Evolutionary conservation across 2,329 filamentous ascomycete species (phyloP).

Genomic region (Scedosporium aurantiacum): DNA sequence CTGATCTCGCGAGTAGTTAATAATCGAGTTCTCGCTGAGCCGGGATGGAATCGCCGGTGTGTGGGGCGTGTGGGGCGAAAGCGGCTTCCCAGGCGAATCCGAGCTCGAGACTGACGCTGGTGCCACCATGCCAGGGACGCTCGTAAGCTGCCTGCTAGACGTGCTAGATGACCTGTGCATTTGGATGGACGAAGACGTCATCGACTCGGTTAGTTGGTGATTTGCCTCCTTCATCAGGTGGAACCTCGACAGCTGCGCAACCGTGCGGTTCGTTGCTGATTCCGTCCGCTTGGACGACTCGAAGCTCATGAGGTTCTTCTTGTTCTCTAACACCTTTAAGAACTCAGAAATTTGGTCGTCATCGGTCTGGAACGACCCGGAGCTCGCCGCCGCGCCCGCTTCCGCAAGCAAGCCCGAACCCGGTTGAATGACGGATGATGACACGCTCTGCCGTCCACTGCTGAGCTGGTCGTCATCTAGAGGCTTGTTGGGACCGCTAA

Average conservation of each 20-base stretch:
- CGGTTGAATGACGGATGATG: conserved; percentile 59
- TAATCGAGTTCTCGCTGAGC: conserved; percentile 79
- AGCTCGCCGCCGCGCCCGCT: conserved; percentile 52
- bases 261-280: conserved; percentile 61
- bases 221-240: conserved; percentile 85
- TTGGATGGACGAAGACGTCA: conserved; percentile 83
- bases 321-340: conserved; percentile 74
- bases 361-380: conserved; percentile 60
- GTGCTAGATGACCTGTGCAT: conserved; percentile 74
- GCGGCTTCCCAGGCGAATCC: conserved; percentile 79
- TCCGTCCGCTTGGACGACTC: conserved; percentile 57
- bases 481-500: conserved; percentile 57
- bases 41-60: conserved; percentile 88
- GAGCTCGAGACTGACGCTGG: conserved; percentile 72
- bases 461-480: conserved; percentile 63
- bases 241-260: conserved; percentile 72
- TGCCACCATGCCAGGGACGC: conserved; percentile 55
- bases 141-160: conserved; percentile 46
- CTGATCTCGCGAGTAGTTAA: neutral
- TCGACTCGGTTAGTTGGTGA: conserved; percentile 78
- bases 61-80: conserved; percentile 83
- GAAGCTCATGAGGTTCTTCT: conserved; percentile 77
- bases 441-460: conserved; percentile 68
- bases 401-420: conserved; percentile 72
- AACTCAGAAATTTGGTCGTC: conserved; percentile 93